Conservation (phyloP, 257 asterid genomes). For the Nicotiana undulata region DNA sequence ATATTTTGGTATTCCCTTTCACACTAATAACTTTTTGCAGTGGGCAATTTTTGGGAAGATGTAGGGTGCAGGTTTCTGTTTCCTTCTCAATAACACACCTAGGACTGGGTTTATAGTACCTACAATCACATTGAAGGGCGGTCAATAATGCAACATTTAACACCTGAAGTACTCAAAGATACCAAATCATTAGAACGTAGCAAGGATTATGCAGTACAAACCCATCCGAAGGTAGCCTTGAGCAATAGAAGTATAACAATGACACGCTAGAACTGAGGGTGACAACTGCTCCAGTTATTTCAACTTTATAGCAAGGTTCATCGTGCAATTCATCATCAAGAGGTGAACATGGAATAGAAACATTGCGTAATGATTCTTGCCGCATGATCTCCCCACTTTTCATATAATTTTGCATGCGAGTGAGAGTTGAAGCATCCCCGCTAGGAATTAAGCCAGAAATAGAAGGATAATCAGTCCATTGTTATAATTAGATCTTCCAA, state of each 20-base stretch:
- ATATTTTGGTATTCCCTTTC: conserved; percentile 27
- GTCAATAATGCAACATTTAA: not conserved
- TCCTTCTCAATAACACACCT: conserved; percentile 39
- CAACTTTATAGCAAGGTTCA: conserved; percentile 51
- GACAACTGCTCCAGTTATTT: conserved; percentile 53
- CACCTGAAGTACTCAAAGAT: conserved; percentile 2
- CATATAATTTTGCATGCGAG: conserved; percentile 41
- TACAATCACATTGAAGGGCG: not conserved
- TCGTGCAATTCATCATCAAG: conserved; percentile 26
- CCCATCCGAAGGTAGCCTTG: conserved; percentile 83
- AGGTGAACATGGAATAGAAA: conserved; percentile 57
- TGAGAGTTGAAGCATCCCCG: conserved; percentile 36
- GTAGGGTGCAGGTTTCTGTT: conserved; percentile 34
- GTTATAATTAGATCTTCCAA: not conserved
- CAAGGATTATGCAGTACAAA: conserved; percentile 18
- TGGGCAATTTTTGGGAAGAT: conserved; percentile 69
- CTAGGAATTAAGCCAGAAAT: conserved; percentile 23
- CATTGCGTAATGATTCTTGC: conserved; percentile 49
- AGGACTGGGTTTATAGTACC: conserved; percentile 80
- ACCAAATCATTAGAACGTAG: not conserved
- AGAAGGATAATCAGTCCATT: not conserved
- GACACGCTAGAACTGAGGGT: conserved; percentile 58
- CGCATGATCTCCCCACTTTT: conserved; percentile 65
- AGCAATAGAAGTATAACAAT: conserved; percentile 63
- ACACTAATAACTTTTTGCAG: conserved; percentile 29